A percentile compares a stretch with the other conserved stretches of the same genome.
phyloP scores from a whole-genome alignment of 2,329 filamentous ascomycete species.

The Pezicula carpinea region DNA sequence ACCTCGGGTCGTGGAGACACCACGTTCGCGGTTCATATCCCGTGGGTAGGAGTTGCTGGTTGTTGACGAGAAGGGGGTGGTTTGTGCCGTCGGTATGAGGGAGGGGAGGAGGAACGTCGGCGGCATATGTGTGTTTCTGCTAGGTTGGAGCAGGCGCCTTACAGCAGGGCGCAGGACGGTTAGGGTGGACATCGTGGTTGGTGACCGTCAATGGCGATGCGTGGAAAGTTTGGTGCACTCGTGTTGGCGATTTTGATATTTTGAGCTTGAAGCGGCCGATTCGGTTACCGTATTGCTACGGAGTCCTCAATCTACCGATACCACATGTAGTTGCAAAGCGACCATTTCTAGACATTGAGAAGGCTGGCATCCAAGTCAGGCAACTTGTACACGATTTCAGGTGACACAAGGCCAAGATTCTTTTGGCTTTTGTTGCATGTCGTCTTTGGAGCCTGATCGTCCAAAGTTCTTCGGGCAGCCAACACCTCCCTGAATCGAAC shows the following conservation, averaged over 20 bases:
- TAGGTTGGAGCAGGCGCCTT: slow-evolving; percentile 14
- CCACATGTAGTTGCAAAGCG: no score
- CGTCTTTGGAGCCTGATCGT: slow-evolving; percentile 4
- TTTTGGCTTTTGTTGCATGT: slow-evolving; percentile 9
- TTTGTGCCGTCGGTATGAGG: slow-evolving; percentile 18
- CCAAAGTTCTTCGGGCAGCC: slow-evolving; percentile 3
- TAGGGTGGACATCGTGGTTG: slow-evolving; percentile 24
- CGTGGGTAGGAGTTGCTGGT: slow-evolving; percentile 33
- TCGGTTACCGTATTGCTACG: slow-evolving; percentile 6
- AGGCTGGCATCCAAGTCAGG: no score
- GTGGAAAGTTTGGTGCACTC: neutral
- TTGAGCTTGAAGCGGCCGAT: neutral
- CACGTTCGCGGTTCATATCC: slow-evolving; percentile 76
- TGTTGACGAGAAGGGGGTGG: slow-evolving; percentile 28
- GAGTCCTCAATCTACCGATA: neutral
- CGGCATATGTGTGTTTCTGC: slow-evolving; percentile 13
- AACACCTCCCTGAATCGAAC: neutral
- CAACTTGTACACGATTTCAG: no score
- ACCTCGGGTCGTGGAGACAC: slow-evolving; percentile 74
- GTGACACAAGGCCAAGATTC: slow-evolving; percentile 3
- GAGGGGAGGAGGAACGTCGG: slow-evolving; percentile 29
- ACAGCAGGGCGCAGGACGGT: slow-evolving; percentile 20
- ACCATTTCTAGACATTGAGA: no score
- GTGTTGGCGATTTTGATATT: neutral
- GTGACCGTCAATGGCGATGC: slow-evolving; percentile 14